phyloP scores from a whole-genome alignment of 495 filamentous ascomycete species.

The Tuber indicum region DNA sequence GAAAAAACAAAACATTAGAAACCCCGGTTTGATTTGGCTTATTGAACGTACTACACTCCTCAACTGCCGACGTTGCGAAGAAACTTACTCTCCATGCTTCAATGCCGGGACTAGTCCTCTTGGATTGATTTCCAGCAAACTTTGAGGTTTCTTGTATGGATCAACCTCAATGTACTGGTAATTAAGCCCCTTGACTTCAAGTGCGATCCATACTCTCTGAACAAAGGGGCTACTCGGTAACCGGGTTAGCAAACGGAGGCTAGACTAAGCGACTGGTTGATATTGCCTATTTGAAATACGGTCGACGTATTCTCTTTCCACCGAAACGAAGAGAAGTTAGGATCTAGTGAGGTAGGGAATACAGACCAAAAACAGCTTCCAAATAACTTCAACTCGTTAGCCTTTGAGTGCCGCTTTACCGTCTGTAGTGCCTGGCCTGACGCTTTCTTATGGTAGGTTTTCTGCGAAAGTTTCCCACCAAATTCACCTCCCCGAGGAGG shows the following conservation, averaged over 20 bases:
- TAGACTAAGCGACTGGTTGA: not conserved
- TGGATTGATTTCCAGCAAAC: conserved; percentile 78
- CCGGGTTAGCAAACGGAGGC: conserved; percentile 5
- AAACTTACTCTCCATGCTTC: conserved; percentile 58
- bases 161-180: conserved; percentile 94
- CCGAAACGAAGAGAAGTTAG: not conserved
- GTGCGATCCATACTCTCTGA: conserved; percentile 89
- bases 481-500: conserved; percentile 31
- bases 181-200: conserved; percentile 73
- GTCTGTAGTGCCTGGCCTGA: conserved; percentile 70
- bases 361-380: conserved; percentile 87
- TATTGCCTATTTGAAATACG: conserved; percentile 9
- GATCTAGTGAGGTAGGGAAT: not conserved
- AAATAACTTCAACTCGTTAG: conserved; percentile 71
- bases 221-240: conserved; percentile 57
- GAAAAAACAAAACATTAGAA: not conserved
- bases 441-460: conserved; percentile 75
- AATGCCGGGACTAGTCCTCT: conserved; percentile 79
- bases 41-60: not conserved
- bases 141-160: conserved; percentile 73
- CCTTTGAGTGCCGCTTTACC: conserved; percentile 63
- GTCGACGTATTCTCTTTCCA: not conserved
- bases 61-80: not conserved
- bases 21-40: conserved; percentile 10
- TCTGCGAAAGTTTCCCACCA: conserved; percentile 49